phyloP scores from a whole-genome alignment of 2,329 filamentous ascomycete genomes.

The Aspergillus pseudoviridinutans region DNA sequence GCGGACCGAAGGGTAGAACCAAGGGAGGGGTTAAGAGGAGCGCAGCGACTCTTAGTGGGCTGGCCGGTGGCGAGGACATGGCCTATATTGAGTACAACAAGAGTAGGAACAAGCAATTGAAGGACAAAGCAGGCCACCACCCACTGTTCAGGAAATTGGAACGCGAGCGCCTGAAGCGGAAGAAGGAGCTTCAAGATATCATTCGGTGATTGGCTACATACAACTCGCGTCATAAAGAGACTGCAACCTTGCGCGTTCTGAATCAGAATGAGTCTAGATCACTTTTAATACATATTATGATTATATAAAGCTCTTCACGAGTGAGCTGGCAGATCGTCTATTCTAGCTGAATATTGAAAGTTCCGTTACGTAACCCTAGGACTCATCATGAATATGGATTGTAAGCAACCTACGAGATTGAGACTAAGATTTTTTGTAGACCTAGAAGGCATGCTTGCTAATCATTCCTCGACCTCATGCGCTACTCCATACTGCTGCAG shows the following conservation, averaged over 20 bases:
- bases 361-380: background rate
- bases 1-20: slow-evolving; percentile 37
- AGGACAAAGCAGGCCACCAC: slow-evolving; percentile 57
- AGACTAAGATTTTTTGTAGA: background rate
- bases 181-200: slow-evolving; percentile 42
- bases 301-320: background rate
- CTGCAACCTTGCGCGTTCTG: background rate
- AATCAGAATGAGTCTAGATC: background rate
- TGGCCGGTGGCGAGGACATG: slow-evolving; percentile 93
- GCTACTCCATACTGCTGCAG: too few species aligned
- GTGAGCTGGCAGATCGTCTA: background rate
- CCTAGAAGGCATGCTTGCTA: background rate
- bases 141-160: slow-evolving; percentile 64
- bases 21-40: slow-evolving; percentile 68
- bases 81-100: slow-evolving; percentile 87
- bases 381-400: background rate
- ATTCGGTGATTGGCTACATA: slow-evolving; percentile 8
- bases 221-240: background rate
- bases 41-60: slow-evolving; percentile 77
- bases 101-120: slow-evolving; percentile 63
- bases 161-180: slow-evolving; percentile 57
- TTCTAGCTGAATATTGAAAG: background rate
- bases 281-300: background rate
- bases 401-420: background rate
- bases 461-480: background rate